A percentile compares a stretch with the other conserved stretches of the same genome.
phyloP scores from a whole-genome alignment of 345 rosid genomes.

The Syzygium oleosum region DNA sequence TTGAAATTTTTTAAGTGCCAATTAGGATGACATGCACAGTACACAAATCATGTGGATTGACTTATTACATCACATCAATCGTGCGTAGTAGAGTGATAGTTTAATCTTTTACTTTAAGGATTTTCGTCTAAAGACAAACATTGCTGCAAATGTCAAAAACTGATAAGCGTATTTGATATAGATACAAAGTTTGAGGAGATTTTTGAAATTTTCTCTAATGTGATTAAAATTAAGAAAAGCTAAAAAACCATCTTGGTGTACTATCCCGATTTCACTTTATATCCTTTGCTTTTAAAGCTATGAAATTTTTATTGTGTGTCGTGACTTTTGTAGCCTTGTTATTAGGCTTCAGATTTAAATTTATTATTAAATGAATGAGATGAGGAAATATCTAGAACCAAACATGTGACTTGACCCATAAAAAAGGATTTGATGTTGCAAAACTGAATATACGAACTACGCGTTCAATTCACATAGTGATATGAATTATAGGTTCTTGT shows the following conservation, averaged over 20 bases:
- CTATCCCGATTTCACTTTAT: neutral
- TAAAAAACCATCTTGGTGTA: neutral
- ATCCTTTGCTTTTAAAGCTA: neutral
- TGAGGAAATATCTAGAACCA: neutral
- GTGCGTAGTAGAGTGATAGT: neutral
- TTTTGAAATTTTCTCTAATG: neutral
- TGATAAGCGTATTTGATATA: neutral
- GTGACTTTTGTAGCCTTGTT: neutral
- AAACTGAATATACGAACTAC: neutral
- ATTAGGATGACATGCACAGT: neutral
- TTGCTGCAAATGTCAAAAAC: neutral
- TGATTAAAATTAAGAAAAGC: neutral
- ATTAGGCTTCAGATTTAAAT: neutral
- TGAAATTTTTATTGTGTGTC: neutral
- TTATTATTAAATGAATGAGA: neutral
- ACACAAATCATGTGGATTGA: neutral
- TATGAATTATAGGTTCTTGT: neutral
- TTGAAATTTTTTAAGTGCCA: neutral
- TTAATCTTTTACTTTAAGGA: no score
- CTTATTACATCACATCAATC: neutral
- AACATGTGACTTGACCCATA: neutral
- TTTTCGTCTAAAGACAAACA: neutral
- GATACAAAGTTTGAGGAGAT: neutral
- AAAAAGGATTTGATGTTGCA: neutral
- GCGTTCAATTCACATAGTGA: no score